Percentiles rank a stretch among this genome's conserved stretches.
Conservation (phyloP, 345 rosid genomes). For the Eucalyptus tenuipes region DNA sequence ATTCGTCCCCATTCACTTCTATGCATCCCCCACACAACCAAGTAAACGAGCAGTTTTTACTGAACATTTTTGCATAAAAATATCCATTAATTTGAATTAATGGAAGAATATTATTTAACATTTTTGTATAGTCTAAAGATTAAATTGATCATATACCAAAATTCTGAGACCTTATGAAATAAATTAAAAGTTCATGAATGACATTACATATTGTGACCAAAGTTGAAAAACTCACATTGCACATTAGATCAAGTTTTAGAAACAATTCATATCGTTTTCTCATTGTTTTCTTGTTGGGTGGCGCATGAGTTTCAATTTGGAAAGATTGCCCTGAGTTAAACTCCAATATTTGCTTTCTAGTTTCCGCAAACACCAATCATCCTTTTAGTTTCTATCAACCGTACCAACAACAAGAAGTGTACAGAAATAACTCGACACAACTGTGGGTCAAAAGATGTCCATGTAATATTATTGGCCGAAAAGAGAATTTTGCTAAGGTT, state of each 20-base stretch:
- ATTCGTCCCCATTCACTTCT: not conserved
- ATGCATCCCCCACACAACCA: not conserved
- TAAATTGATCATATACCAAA: not conserved
- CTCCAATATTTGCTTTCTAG: not conserved
- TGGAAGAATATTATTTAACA: not conserved
- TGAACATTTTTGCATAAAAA: not conserved
- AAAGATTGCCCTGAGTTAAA: not conserved
- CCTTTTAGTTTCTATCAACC: not conserved
- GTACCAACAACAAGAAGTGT: not conserved
- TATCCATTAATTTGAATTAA: not conserved
- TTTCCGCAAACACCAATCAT: not conserved
- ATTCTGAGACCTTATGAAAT: fast-evolving
- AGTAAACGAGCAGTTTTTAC: not conserved
- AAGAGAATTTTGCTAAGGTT: not conserved
- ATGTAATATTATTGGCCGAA: not conserved
- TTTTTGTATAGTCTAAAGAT: not conserved
- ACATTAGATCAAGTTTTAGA: fast-evolving
- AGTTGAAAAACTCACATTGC: too few relatives aligned
- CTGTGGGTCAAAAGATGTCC: not conserved
- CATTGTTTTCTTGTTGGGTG: not conserved
- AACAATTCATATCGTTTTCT: fast-evolving
- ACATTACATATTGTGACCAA: not conserved
- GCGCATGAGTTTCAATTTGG: not conserved
- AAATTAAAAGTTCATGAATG: not conserved
- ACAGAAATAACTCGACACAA: not conserved